phyloP scores from a whole-genome alignment of 2,329 filamentous ascomycete species.

The Zymoseptoria crescenta region DNA sequence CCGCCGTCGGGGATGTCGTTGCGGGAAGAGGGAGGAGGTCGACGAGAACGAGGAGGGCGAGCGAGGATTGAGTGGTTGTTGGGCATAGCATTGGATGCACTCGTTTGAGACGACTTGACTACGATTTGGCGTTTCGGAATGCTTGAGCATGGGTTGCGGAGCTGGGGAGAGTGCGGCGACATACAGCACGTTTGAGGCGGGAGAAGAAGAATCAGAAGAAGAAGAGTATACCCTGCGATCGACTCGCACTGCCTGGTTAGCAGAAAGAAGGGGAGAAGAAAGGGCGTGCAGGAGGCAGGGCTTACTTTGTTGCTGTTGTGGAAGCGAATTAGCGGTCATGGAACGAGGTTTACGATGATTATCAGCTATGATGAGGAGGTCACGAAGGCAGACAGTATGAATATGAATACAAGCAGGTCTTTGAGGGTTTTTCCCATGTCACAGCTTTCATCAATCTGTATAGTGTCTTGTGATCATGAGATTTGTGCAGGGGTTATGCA shows the following conservation, averaged over 20 bases:
- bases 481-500: background rate
- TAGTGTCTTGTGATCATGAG: background rate
- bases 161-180: background rate
- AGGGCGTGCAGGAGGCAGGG: background rate
- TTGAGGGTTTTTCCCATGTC: background rate
- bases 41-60: constrained; percentile 13
- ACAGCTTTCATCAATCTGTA: too few species aligned
- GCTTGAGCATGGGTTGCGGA: background rate
- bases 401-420: background rate
- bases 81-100: background rate
- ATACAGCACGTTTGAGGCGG: background rate
- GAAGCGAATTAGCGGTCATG: background rate
- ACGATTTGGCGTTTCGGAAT: background rate
- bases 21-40: constrained; percentile 23
- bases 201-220: background rate
- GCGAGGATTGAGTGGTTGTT: constrained; percentile 11
- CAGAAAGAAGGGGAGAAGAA: background rate
- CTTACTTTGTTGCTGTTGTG: background rate
- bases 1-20: constrained; percentile 47
- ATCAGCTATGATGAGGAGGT: background rate
- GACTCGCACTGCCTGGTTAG: background rate
- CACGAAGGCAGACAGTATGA: too few species aligned
- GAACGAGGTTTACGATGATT: background rate
- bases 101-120: background rate
- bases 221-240: background rate